Base-by-base conservation (phyloP, 305 asterid genomes). In the Striga hermonthica region DNA sequence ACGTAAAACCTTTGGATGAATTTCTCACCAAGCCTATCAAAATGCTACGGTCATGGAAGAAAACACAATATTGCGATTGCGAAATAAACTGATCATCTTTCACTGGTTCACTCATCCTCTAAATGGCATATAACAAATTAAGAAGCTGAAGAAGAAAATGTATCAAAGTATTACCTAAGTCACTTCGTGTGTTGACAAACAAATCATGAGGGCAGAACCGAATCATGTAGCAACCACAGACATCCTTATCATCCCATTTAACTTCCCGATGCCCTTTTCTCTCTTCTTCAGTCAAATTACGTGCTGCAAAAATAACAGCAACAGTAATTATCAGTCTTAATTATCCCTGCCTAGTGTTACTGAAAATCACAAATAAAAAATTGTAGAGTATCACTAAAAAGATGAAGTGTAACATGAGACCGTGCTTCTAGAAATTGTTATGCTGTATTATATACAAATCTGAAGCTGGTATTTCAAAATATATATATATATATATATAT, bases 191-290 rank as follows among this genome's bases (percentile, higher is more conserved):
- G 79, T 90, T 93, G 70, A 93, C 94, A 69, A 93, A 93, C 83
- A 93, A 77, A 81, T 93, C 98, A 37, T 93, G 97, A 53, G 97
- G 98, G 70, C 98, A 90, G 80, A 93, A 93, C 36, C 94, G 91
- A 76, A 93, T 85, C 98, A 93, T 93, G 66, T 80, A 90, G 81
- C 81, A 88, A 59, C 86, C 79, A 49, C 97, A 93, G 45, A 82
- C 98, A 36, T 93, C 98, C 86, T 84, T 84, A 67, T 91, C 96
- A n/a, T 90, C 98, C 98, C 98, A 93, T 69, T 84, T 86, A 15
- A 90, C 73, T 77, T 93, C 98, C 65, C 83, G 83, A 82, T 78
- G 86, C 61, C 90, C 97, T 72, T 79, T 93, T 70, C 85, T 84
- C 85, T 93, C 92, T 74, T 90, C 98, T 62, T 88, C 98, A 10